Evolutionary conservation across 768 basidiomycete species (phyloP).

Genomic region (Porphyrellus cyaneotinctus): DNA sequence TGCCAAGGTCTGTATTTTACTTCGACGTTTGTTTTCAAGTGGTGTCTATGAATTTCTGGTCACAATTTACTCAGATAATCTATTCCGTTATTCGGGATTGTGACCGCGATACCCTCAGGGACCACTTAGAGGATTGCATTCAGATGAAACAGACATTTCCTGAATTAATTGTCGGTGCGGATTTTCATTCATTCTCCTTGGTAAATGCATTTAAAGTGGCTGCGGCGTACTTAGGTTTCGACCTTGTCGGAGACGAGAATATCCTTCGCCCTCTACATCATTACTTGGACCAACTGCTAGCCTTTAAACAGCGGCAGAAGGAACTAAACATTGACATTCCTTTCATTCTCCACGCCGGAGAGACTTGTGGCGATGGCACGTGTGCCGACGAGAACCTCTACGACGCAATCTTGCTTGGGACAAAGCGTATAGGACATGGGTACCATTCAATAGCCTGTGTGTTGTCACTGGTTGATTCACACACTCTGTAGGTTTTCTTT

Average conservation of each 20-base stretch:
- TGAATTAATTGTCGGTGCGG: slow-evolving; percentile 60
- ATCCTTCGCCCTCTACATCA: slow-evolving; percentile 48
- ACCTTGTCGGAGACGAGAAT: slow-evolving; percentile 60
- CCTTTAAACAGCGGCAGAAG: slow-evolving; percentile 42
- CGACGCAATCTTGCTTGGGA: slow-evolving; percentile 74
- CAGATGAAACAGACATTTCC: slow-evolving; percentile 70
- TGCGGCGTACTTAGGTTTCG: slow-evolving; percentile 39
- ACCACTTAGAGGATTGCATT: slow-evolving; percentile 73
- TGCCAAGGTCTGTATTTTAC: slow-evolving; percentile 51
- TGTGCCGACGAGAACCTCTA: slow-evolving; percentile 68
- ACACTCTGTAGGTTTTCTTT: slow-evolving; percentile 53
- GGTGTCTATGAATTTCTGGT: not conserved
- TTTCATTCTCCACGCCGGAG: slow-evolving; percentile 77
- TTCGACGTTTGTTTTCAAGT: not conserved
- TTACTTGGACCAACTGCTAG: slow-evolving; percentile 57
- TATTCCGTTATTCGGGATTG: slow-evolving; percentile 61
- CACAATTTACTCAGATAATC: slow-evolving; percentile 49
- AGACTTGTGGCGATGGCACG: slow-evolving; percentile 75
- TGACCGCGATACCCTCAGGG: slow-evolving; percentile 52
- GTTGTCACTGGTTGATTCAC: not conserved
- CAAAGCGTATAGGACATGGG: slow-evolving; percentile 83
- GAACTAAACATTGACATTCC: slow-evolving; percentile 53
- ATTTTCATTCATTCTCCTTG: not conserved
- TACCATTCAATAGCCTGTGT: slow-evolving; percentile 22
- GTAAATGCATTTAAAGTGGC: not conserved